Base-by-base conservation (phyloP, 805 yeast species). In the Saturnispora sekii region DNA sequence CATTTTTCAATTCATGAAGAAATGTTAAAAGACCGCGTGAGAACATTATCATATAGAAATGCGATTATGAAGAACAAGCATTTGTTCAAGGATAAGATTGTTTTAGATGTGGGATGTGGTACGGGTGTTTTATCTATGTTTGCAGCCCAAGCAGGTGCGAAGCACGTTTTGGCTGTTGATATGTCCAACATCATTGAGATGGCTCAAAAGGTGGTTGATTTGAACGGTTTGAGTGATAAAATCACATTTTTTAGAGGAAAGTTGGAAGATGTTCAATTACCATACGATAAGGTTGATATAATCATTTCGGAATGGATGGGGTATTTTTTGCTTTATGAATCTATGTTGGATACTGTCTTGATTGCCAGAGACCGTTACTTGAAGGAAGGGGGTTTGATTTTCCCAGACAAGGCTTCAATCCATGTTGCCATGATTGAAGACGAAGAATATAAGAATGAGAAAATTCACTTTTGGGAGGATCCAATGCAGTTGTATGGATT, bases 291-390 rank as follows among this genome's bases (percentile, higher is more conserved):
- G 61, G 99, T 93, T 45, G 99, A 93, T 62, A 90, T 93, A 55
- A 93, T 93, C 53, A 81, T 93, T 49, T 81, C 93, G 51, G 99
- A 93, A 66, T 93, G 99, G 99, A 93, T 93, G 99, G 99, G 99
- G 14, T 93, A 93, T 65, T 93, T 93, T 59, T 66, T 94, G 54
- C 72, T 94, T 46, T 93, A 90, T 62, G 99, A 93, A 72, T 85
- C 96, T 49, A 93, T 93, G 99, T 74, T 93, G 63, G 97, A 93
- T 65, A 87, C 97, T 26, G 98, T 93, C 26, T 69, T 93, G 53
- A 77, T 77, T 55, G 99, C 99, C 32, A 78, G 99, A 67, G 99
- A 93, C 67, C 79, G 74, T 62, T 94, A 88, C 64, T 70, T 85
- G 46, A 79, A 69, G 35, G 72, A 74, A 57, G 95, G 85, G 41